Evolutionary conservation across 108 stramenopile genomes (phyloP).

Genomic region (Nitzschia putrida): DNA sequence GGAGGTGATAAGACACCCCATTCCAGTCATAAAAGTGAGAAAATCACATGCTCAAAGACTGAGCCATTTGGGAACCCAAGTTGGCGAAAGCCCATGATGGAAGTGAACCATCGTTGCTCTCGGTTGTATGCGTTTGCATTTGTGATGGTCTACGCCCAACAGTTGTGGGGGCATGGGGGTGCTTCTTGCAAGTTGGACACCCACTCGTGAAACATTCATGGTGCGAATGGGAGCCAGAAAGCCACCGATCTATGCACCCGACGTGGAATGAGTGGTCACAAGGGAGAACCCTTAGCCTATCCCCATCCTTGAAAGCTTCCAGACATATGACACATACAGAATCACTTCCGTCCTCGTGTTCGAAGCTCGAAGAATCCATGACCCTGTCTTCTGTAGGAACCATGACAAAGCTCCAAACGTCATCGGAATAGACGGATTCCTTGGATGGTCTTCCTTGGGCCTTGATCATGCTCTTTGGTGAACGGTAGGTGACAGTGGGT

Average conservation of each 20-base stretch:
- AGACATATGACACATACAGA: slow-evolving; percentile 73
- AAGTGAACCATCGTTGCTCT: slow-evolving; percentile 47
- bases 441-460: slow-evolving; percentile 8
- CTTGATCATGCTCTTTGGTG: neutral
- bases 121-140: neutral
- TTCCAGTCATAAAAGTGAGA: no score
- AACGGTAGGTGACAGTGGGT: slow-evolving; percentile 61
- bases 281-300: slow-evolving; percentile 78
- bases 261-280: slow-evolving; percentile 85
- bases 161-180: neutral
- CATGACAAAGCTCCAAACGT: slow-evolving; percentile 39
- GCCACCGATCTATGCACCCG: slow-evolving; percentile 81
- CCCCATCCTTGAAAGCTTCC: slow-evolving; percentile 73
- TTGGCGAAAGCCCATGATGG: slow-evolving; percentile 77
- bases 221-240: slow-evolving; percentile 50
- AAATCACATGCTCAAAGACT: slow-evolving; percentile 8
- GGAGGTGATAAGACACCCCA: no score
- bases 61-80: slow-evolving; percentile 47
- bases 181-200: slow-evolving; percentile 78
- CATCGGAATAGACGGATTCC: slow-evolving; percentile 6
- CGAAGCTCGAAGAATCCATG: slow-evolving; percentile 8
- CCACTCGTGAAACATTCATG: slow-evolving; percentile 62
- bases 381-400: slow-evolving; percentile 4
- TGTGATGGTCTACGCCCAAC: neutral
- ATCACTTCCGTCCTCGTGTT: slow-evolving; percentile 28